Evolutionary conservation across 768 basidiomycete species (phyloP), one percentile per base, ranked within the genome.

Genomic region (Clavulina sp.): DNA sequence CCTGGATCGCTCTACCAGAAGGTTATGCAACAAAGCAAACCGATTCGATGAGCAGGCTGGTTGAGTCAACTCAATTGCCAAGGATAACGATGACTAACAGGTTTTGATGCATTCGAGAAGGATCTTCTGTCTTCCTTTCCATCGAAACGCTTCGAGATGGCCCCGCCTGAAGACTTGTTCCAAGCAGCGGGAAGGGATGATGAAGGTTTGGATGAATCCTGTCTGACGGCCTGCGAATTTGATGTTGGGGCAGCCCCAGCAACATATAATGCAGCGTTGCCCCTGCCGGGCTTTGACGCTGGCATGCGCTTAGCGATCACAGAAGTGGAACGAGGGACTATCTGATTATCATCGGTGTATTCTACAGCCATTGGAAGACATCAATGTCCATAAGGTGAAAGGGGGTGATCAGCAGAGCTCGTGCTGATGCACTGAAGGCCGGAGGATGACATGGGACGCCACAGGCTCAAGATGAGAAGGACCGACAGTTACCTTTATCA

Each of bases 401-500:
- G n/a, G n/a, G n/a, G n/a, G n/a, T n/a, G n/a, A n/a, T n/a, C n/a
- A n/a, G n/a, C n/a, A n/a, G 31, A 19, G 3, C 13, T 19, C n/a
- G n/a, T n/a, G n/a, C n/a, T n/a, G n/a, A n/a, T n/a, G n/a, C n/a
- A n/a, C n/a, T n/a, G n/a, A n/a, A n/a, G n/a, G n/a, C n/a, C n/a
- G n/a, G n/a, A n/a, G n/a, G n/a, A n/a, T n/a, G n/a, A n/a, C n/a
- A n/a, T n/a, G n/a, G n/a, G n/a, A n/a, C n/a, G n/a, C n/a, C 60
- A 64, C 56, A n/a, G n/a, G n/a, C n/a, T n/a, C n/a, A n/a, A n/a
- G n/a, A n/a, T n/a, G n/a, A n/a, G n/a, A n/a, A n/a, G n/a, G n/a
- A n/a, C n/a, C n/a, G n/a, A n/a, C n/a, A n/a, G n/a, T n/a, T 60
- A 93, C 95, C 95, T 78, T 99, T 87, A 54, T 84, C 83, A 5